Evolutionary conservation across 805 yeast species (phyloP).

Genomic region (Hanseniaspora osmophila): DNA sequence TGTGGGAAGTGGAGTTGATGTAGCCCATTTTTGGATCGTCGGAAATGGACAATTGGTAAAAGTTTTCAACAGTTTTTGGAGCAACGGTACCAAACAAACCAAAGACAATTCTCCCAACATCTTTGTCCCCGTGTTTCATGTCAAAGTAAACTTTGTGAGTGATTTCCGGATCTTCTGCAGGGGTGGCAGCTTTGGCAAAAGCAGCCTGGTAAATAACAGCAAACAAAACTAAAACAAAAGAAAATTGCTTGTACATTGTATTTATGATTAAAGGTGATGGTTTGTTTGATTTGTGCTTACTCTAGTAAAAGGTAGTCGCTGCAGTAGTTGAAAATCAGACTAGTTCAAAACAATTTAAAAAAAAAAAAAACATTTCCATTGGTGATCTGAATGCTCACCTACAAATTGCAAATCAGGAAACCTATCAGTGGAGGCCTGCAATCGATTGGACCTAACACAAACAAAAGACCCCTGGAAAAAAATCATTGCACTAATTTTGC

Average conservation of each 20-base stretch:
- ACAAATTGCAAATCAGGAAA: too few species aligned
- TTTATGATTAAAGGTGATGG: background rate
- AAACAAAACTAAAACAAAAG: background rate
- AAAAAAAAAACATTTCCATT: too few species aligned
- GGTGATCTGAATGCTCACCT: too few species aligned
- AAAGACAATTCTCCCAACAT: constrained; percentile 68
- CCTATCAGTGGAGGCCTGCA: too few species aligned
- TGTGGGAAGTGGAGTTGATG: constrained; percentile 51
- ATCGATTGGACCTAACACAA: too few species aligned
- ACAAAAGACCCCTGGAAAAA: too few species aligned
- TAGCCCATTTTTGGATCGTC: constrained; percentile 56
- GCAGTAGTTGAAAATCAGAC: too few species aligned
- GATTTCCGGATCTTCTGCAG: constrained; percentile 24
- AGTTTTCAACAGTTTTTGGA: constrained; percentile 82
- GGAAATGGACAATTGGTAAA: constrained; percentile 65
- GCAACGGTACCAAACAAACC: constrained; percentile 80
- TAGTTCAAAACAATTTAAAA: too few species aligned
- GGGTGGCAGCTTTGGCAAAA: background rate
- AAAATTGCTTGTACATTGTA: background rate
- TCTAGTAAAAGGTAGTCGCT: too few species aligned
- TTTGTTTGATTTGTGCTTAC: too few species aligned
- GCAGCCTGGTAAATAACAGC: background rate
- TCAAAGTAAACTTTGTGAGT: constrained; percentile 81
- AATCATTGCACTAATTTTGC: too few species aligned
- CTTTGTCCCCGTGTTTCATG: constrained; percentile 61